phyloP scores from a whole-genome alignment of 306 rosid genomes.

The Casuarina equisetifolia region DNA sequence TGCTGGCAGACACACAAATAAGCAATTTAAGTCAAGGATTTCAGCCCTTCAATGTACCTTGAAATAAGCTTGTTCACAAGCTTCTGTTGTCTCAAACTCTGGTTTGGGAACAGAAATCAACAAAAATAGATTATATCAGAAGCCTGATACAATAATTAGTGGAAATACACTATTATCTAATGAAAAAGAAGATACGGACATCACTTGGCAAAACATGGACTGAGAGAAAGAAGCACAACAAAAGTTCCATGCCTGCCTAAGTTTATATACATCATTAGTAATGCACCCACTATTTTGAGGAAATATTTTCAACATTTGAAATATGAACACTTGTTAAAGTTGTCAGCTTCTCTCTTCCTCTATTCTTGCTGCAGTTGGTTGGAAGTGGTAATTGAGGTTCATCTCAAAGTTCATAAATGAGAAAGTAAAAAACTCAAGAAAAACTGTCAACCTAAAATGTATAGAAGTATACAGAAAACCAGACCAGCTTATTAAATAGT shows the following conservation, averaged over 20 bases:
- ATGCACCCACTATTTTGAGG: background rate
- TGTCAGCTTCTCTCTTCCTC: background rate
- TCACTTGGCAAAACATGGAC: background rate
- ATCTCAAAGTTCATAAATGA: background rate
- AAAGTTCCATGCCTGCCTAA: background rate
- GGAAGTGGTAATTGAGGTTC: background rate
- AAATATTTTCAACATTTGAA: background rate
- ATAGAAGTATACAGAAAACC: background rate
- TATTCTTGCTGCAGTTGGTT: background rate
- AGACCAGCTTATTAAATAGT: too few relatives aligned
- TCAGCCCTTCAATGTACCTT: slow-evolving; percentile 57
- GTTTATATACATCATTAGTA: background rate
- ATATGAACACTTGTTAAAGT: background rate
- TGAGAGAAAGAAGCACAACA: background rate
- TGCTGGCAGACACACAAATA: background rate
- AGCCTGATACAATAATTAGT: slow-evolving; percentile 13
- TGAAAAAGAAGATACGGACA: background rate
- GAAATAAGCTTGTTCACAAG: slow-evolving; percentile 92
- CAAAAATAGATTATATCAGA: slow-evolving; percentile 26
- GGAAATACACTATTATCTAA: background rate
- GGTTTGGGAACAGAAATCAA: slow-evolving; percentile 29
- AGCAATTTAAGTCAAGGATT: slow-evolving; percentile 9
- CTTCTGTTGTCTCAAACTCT: slow-evolving; percentile 72
- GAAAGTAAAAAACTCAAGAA: background rate
- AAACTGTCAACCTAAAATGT: background rate